A percentile compares a stretch with the other conserved stretches of the same genome.
phyloP scores from a whole-genome alignment of 1,284 basidiomycete species.

The Ceratobasidium sp. region DNA sequence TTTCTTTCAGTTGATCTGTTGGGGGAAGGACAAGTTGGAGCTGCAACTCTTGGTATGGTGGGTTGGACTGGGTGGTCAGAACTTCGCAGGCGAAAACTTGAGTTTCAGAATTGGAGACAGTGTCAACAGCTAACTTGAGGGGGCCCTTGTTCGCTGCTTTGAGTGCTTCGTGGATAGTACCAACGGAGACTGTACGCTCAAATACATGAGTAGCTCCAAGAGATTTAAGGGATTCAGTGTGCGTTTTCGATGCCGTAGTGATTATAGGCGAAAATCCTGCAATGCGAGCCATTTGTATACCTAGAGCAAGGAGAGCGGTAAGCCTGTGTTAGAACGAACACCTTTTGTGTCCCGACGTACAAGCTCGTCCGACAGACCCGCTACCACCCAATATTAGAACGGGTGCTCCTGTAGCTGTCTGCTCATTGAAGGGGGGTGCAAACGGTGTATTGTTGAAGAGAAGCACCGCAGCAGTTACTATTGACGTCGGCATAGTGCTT shows the following conservation, averaged over 20 bases:
- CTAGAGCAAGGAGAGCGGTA: constrained; percentile 7
- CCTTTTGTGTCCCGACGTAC: constrained; percentile 41
- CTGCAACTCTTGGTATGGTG: not conserved
- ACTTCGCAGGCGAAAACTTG: constrained; percentile 48
- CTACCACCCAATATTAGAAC: constrained; percentile 57
- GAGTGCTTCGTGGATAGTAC: not conserved
- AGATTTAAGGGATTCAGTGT: constrained; percentile 56
- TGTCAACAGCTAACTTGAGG: constrained; percentile 53
- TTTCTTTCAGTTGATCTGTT: not conserved
- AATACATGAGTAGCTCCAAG: constrained; percentile 64
- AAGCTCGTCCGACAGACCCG: constrained; percentile 54
- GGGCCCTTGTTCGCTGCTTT: constrained; percentile 43
- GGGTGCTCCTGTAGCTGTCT: constrained; percentile 51
- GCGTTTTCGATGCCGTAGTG: constrained; percentile 55
- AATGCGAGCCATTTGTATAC: constrained; percentile 43
- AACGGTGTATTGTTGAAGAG: constrained; percentile 29
- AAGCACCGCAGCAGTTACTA: constrained; percentile 1
- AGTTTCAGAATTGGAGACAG: constrained; percentile 49
- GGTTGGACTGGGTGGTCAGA: constrained; percentile 38
- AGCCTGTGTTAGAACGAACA: not conserved
- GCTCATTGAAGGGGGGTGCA: constrained; percentile 45
- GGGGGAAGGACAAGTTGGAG: not conserved
- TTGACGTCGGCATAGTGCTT: constrained; percentile 50
- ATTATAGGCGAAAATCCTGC: constrained; percentile 49
- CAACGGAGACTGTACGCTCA: constrained; percentile 53